Evolutionary conservation across 2,329 filamentous ascomycete species (phyloP).

Genomic region (Trichoderma sp.): DNA sequence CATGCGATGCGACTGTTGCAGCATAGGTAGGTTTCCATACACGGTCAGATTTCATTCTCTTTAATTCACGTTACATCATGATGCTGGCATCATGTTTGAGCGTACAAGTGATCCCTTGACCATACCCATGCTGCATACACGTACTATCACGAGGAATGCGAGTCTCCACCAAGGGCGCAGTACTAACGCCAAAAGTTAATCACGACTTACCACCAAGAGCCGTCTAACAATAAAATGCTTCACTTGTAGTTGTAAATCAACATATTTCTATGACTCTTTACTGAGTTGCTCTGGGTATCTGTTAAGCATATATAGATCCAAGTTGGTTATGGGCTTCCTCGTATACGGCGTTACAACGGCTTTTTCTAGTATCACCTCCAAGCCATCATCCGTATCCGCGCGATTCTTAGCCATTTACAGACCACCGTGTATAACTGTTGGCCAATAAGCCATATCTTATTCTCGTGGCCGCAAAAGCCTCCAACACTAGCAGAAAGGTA

Average conservation of each 20-base stretch:
- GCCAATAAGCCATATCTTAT: background rate
- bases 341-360: background rate
- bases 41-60: no score
- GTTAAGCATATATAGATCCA: background rate
- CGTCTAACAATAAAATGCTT: background rate
- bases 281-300: background rate
- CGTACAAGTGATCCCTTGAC: background rate
- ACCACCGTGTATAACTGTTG: background rate
- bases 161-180: background rate
- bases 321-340: background rate
- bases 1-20: background rate
- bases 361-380: background rate
- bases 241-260: background rate
- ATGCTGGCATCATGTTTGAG: background rate
- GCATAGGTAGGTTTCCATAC: no score
- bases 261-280: background rate
- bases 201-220: background rate
- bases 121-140: no score
- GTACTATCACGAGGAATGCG: background rate
- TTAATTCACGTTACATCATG: background rate
- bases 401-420: background rate
- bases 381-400: background rate
- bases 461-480: background rate
- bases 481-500: background rate
- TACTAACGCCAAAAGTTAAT: background rate